Conservation (phyloP, 2,329 filamentous ascomycete species). For the Paradendryphiella salina region DNA sequence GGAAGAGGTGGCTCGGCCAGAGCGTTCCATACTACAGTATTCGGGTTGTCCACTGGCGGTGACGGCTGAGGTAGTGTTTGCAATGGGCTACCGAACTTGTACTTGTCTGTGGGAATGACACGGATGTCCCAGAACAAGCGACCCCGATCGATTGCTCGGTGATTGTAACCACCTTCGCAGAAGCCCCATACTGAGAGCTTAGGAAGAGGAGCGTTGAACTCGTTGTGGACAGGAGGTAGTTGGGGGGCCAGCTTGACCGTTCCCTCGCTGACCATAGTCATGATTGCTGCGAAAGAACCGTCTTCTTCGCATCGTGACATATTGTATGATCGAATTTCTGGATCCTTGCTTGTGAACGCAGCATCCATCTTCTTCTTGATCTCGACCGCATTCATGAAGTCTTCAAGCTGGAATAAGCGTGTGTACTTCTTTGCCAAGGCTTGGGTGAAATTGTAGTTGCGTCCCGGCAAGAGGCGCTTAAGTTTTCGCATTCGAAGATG, state of each 20-base stretch:
- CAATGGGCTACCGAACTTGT: slow-evolving; percentile 60
- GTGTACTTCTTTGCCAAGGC: slow-evolving; percentile 61
- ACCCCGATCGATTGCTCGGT: slow-evolving; percentile 66
- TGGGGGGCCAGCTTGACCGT: slow-evolving; percentile 59
- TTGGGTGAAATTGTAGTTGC: slow-evolving; percentile 66
- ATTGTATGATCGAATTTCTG: slow-evolving; percentile 39
- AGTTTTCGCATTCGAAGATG: slow-evolving; percentile 65
- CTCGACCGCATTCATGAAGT: slow-evolving; percentile 57
- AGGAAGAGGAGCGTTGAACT: slow-evolving; percentile 47
- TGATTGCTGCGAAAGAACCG: slow-evolving; percentile 67
- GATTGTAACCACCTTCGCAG: slow-evolving; percentile 71
- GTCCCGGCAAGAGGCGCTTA: slow-evolving; percentile 58
- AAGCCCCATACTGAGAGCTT: slow-evolving; percentile 66
- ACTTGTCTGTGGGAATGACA: slow-evolving; percentile 61
- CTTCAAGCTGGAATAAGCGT: slow-evolving; percentile 53
- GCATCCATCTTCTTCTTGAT: slow-evolving; percentile 65
- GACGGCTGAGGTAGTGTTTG: slow-evolving; percentile 49
- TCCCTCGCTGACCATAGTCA: slow-evolving; percentile 65
- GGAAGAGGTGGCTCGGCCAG: slow-evolving; percentile 38
- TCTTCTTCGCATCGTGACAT: slow-evolving; percentile 64
- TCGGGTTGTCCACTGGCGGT: slow-evolving; percentile 10
- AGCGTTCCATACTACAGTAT: slow-evolving; percentile 18
- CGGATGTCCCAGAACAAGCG: slow-evolving; percentile 67
- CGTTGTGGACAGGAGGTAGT: slow-evolving; percentile 60
- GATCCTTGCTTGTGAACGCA: slow-evolving; percentile 49